Percentiles rank a stretch among this genome's conserved stretches.
These are phyloP conservation scores for Coccomyxa sp. DNA, from an alignment of 139 green algal genomes.

Conservation along the genomic window DNA sequence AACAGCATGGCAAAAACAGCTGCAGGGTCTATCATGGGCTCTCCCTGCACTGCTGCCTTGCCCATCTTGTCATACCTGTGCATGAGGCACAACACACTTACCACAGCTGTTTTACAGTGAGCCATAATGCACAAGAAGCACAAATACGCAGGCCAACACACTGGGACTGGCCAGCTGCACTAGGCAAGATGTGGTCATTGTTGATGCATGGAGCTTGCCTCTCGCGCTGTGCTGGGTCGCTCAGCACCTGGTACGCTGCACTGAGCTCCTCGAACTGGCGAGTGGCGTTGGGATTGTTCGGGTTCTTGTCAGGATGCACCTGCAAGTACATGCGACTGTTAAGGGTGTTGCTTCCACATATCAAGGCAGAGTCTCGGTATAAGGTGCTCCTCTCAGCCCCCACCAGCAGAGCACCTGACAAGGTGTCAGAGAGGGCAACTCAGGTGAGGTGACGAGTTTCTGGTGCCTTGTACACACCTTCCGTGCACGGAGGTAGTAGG, in stretches of 20 bases:
- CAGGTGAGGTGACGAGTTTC: not conserved
- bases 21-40: constrained; percentile 33
- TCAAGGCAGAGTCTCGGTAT: no score
- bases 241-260: constrained; percentile 52
- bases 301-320: constrained; percentile 83
- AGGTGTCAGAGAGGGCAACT: not conserved
- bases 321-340: not conserved
- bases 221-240: constrained; percentile 34
- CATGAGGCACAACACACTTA: not conserved
- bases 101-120: not conserved
- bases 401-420: not conserved
- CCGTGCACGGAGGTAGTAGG: constrained; percentile 80
- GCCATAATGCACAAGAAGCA: not conserved
- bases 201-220: not conserved
- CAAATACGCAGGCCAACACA: no score
- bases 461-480: constrained; percentile 21
- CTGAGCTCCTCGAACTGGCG: constrained; percentile 45
- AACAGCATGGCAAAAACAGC: constrained; percentile 47
- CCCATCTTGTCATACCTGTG: constrained; percentile 36
- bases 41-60: constrained; percentile 14
- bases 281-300: constrained; percentile 54
- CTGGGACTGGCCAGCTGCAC: not conserved
- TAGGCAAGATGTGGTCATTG: not conserved
- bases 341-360: no score
- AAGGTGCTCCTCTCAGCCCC: no score